These are phyloP conservation scores for Quercus suber DNA, from an alignment of 306 rosid genomes.

Conservation along the genomic window DNA sequence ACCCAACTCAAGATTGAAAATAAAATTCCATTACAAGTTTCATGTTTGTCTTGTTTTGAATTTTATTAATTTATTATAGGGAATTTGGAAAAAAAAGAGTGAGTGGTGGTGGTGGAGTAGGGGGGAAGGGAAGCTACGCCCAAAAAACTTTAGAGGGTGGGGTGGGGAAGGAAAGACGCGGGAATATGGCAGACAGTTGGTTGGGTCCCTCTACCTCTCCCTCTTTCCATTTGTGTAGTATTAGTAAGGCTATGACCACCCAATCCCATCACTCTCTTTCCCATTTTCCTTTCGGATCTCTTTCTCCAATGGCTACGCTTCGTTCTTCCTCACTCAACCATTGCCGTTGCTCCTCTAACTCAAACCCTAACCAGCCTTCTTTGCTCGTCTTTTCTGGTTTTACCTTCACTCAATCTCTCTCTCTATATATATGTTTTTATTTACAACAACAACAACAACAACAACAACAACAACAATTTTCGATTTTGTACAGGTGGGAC, in stretches of 20 bases:
- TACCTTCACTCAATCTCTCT: no score
- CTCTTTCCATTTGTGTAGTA: slow-evolving; percentile 11
- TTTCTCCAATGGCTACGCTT: slow-evolving; percentile 51
- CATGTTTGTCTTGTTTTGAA: no score
- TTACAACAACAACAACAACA: background rate
- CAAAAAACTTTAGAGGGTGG: background rate
- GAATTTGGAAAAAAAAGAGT: background rate
- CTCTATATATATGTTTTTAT: background rate
- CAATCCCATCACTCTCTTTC: background rate
- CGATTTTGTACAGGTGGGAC: slow-evolving; percentile 55
- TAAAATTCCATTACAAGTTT: no score
- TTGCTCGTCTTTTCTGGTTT: slow-evolving; percentile 70
- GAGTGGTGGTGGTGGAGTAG: background rate
- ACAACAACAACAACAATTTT: no score
- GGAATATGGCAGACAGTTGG: slow-evolving; percentile 53
- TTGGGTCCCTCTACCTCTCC: slow-evolving; percentile 48
- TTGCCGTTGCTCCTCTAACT: slow-evolving; percentile 38
- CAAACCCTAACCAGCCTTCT: slow-evolving; percentile 48
- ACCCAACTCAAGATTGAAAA: no score
- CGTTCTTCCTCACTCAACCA: slow-evolving; percentile 21
- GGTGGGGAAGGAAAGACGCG: slow-evolving; percentile 13
- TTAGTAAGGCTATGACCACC: background rate
- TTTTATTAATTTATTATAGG: background rate
- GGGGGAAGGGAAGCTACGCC: background rate
- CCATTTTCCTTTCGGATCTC: slow-evolving; percentile 14